Evolutionary conservation across 768 basidiomycete species (phyloP).

Genomic region (Podaxis rugospora): DNA sequence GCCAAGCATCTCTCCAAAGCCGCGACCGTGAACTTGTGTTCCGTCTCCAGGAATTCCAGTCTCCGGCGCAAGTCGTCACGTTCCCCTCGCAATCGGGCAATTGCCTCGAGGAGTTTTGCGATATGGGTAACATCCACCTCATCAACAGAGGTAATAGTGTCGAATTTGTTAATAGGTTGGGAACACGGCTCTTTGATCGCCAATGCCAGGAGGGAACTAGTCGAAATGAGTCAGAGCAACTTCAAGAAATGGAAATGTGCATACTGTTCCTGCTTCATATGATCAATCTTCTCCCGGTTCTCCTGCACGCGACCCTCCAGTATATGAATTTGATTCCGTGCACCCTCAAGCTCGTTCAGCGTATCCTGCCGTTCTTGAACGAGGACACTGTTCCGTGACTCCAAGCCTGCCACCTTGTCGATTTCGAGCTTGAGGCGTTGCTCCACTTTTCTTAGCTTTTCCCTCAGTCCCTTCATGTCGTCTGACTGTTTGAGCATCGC

Average conservation of each 20-base stretch:
- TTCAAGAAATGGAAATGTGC: background rate
- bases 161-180: background rate
- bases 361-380: slow-evolving; percentile 51
- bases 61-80: slow-evolving; percentile 59
- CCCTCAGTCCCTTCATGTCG: slow-evolving; percentile 31
- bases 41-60: slow-evolving; percentile 63
- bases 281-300: slow-evolving; percentile 19
- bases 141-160: slow-evolving; percentile 16
- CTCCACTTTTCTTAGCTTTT: slow-evolving; percentile 35
- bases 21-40: slow-evolving; percentile 61
- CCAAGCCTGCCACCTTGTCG: slow-evolving; percentile 32
- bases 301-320: slow-evolving; percentile 22
- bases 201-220: background rate
- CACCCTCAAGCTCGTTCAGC: slow-evolving; percentile 36
- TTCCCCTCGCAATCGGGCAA: slow-evolving; percentile 65
- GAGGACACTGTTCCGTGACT: slow-evolving; percentile 42
- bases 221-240: background rate
- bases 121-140: slow-evolving; percentile 36
- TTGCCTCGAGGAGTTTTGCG: slow-evolving; percentile 53
- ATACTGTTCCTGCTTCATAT: slow-evolving; percentile 16
- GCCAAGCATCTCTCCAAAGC: slow-evolving; percentile 47
- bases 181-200: background rate
- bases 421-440: slow-evolving; percentile 38
- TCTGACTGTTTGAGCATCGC: slow-evolving; percentile 38
- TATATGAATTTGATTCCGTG: slow-evolving; percentile 26